Evolutionary conservation across 2,329 filamentous ascomycete genomes (phyloP).

Genomic region (Botryotinia convoluta): DNA sequence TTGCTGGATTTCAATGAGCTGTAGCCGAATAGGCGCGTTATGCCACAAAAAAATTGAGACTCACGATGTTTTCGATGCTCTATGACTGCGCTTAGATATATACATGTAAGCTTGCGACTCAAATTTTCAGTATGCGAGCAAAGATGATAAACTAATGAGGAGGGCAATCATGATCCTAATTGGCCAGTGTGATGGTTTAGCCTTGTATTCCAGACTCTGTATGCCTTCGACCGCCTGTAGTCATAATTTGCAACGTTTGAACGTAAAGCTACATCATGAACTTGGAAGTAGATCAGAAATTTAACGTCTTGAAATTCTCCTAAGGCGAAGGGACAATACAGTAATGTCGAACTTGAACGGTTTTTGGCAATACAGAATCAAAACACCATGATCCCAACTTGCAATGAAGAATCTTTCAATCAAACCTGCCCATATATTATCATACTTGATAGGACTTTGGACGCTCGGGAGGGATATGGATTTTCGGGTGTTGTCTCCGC

Average conservation of each 20-base stretch:
- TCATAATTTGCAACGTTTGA: neutral
- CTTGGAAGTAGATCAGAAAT: neutral
- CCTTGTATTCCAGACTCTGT: neutral
- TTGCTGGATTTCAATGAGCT: neutral
- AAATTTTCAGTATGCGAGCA: neutral
- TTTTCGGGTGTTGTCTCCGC: neutral
- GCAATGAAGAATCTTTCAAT: neutral
- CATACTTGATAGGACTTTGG: neutral
- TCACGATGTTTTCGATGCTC: neutral
- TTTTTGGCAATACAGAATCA: neutral
- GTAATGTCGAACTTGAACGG: neutral
- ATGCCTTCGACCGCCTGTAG: neutral
- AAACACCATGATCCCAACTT: neutral
- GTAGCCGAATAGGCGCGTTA: too few species aligned
- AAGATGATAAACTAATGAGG: neutral
- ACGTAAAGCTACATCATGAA: neutral
- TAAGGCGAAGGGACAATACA: neutral
- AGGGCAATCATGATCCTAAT: neutral
- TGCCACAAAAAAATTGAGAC: neutral
- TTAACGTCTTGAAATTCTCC: neutral
- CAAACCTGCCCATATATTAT: neutral
- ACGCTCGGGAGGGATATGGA: neutral
- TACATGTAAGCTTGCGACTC: neutral
- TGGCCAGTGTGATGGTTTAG: neutral
- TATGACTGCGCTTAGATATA: neutral